Evolutionary conservation across 1,284 basidiomycete species (phyloP).

Genomic region (Fomitopsis betulina): DNA sequence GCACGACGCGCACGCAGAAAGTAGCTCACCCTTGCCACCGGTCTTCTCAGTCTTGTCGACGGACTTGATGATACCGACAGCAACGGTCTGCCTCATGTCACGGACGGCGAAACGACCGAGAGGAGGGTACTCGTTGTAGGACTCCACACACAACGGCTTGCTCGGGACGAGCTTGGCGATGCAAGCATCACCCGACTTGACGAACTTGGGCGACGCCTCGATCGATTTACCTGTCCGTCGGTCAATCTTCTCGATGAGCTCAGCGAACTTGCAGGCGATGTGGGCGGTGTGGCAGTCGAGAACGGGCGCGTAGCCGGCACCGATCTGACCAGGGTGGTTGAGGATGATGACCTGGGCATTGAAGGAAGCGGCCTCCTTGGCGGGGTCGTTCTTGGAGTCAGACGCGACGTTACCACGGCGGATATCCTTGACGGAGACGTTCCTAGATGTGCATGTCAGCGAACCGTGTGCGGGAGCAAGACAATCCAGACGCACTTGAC

Average conservation of each 20-base stretch:
- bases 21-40: constrained; percentile 72
- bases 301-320: constrained; percentile 96
- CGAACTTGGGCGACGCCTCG: constrained; percentile 89
- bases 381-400: constrained; percentile 99
- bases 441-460: constrained; percentile 48
- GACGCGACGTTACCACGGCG: constrained; percentile 99
- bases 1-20: neutral
- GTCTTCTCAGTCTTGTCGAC: constrained; percentile 91
- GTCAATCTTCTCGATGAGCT: constrained; percentile 99
- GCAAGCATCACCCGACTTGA: constrained; percentile 95
- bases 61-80: constrained; percentile 95
- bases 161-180: constrained; percentile 97
- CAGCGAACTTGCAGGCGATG: constrained; percentile 99
- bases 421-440: constrained; percentile 99
- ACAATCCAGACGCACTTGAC: constrained; percentile 66
- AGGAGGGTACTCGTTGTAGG: constrained; percentile 97
- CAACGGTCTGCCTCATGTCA: constrained; percentile 98
- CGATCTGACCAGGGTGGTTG: constrained; percentile 99
- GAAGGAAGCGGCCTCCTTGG: constrained; percentile 99
- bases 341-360: constrained; percentile 99
- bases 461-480: neutral
- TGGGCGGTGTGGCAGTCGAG: constrained; percentile 99
- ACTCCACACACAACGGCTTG: constrained; percentile 99
- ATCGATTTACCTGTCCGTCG: constrained; percentile 94
- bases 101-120: constrained; percentile 98